Evolutionary conservation across 2,329 filamentous ascomycete genomes (phyloP).

Genomic region (Huntiella savannae): DNA sequence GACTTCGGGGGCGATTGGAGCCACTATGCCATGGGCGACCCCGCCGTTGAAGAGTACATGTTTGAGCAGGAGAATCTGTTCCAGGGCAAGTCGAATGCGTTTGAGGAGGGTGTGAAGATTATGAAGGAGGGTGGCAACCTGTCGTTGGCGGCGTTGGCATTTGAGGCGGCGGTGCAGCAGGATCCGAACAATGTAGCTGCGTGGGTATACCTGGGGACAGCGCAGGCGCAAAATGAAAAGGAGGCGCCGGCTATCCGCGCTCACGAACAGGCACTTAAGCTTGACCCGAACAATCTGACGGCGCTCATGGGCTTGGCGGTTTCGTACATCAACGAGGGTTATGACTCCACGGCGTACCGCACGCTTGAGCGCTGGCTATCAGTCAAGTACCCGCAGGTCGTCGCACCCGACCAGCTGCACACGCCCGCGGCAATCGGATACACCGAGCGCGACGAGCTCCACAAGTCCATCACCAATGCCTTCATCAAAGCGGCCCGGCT

Average conservation of each 20-base stretch:
- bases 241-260: conserved; percentile 90
- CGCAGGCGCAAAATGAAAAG: conserved; percentile 97
- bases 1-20: conserved; percentile 42
- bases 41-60: conserved; percentile 70
- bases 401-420: conserved; percentile 52
- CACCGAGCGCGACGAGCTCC: conserved; percentile 75
- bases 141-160: conserved; percentile 79
- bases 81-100: conserved; percentile 61
- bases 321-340: conserved; percentile 96
- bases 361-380: conserved; percentile 93
- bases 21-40: conserved; percentile 43
- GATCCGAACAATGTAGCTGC: conserved; percentile 74
- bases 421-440: conserved; percentile 74
- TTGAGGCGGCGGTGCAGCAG: conserved; percentile 88
- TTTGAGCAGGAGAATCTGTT: conserved; percentile 94
- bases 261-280: conserved; percentile 72
- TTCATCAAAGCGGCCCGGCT: conserved; percentile 89
- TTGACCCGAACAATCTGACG: conserved; percentile 70
- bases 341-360: conserved; percentile 89
- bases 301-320: conserved; percentile 92
- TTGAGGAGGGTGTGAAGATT: conserved; percentile 81
- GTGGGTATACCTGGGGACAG: conserved; percentile 79
- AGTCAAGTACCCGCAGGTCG: conserved; percentile 77
- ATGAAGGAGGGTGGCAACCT: conserved; percentile 88
- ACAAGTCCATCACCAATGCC: conserved; percentile 73